A percentile compares a stretch with the other conserved stretches of the same genome.
Evolutionary conservation across 2,329 filamentous ascomycete genomes (phyloP).

Genomic region (Alternaria novae-zelandiae): DNA sequence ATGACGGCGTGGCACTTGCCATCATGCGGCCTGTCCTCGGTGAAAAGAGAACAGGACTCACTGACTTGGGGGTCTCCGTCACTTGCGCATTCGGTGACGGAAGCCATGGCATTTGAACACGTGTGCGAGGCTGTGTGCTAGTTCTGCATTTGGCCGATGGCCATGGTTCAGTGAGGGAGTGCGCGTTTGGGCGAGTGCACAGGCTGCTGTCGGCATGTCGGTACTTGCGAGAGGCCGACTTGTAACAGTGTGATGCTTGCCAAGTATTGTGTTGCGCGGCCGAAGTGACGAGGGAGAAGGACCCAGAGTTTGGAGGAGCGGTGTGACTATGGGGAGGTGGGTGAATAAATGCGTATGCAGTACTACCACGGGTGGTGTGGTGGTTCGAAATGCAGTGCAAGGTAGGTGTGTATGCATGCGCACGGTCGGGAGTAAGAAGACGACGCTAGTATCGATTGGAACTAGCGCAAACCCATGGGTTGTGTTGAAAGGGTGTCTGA

Average conservation of each 20-base stretch:
- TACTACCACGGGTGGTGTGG: not conserved
- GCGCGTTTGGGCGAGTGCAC: not conserved
- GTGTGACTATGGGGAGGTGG: constrained; percentile 2
- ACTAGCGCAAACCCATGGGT: not conserved
- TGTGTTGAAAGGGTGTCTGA: not conserved
- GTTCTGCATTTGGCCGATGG: not conserved
- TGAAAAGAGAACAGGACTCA: not conserved
- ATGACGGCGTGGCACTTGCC: not conserved
- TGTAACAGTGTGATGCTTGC: not conserved
- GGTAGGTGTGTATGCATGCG: not conserved
- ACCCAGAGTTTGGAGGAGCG: not conserved
- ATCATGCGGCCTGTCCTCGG: not conserved
- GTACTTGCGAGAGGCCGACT: constrained; percentile 9
- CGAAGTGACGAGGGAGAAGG: not conserved
- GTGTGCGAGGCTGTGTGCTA: not conserved
- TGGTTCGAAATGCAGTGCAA: not conserved
- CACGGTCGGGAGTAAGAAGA: not conserved
- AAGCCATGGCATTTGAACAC: not conserved
- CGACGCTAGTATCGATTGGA: not conserved
- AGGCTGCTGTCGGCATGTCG: constrained; percentile 15
- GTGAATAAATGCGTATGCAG: not conserved
- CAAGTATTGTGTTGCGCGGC: not conserved
- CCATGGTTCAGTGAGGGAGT: not conserved
- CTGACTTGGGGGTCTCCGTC: not conserved
- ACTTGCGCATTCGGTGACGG: not conserved